These are phyloP conservation scores for Remersonia thermophila DNA, from an alignment of 2,329 filamentous ascomycete genomes.

Conservation along the genomic window DNA sequence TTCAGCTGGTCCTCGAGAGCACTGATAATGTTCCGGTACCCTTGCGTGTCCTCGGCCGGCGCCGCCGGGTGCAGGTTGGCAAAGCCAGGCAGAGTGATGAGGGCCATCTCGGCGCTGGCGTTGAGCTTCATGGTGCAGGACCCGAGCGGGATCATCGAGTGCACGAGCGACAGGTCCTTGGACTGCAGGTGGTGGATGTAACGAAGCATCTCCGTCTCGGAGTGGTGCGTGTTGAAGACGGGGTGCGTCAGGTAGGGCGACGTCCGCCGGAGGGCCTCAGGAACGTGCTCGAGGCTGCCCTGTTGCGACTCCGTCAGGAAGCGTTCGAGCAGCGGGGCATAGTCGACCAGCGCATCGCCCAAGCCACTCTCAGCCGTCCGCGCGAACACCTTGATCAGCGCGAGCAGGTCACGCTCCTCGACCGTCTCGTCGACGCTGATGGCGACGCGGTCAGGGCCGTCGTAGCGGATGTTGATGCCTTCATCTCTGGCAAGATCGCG, in stretches of 20 bases:
- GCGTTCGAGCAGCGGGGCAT: conserved; percentile 30
- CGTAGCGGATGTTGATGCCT: conserved; percentile 48
- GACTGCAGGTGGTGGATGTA: conserved; percentile 91
- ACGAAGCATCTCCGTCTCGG: conserved; percentile 83
- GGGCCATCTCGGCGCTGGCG: conserved; percentile 83
- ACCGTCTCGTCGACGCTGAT: conserved; percentile 64
- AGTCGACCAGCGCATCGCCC: conserved; percentile 5
- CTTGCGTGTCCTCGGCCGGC: conserved; percentile 48
- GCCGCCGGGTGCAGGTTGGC: conserved; percentile 73
- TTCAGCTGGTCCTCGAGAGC: conserved; percentile 65
- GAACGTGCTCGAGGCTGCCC: conserved; percentile 27
- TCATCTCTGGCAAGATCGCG: conserved; percentile 38
- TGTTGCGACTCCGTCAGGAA: conserved; percentile 20
- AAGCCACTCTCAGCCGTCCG: conserved; percentile 14
- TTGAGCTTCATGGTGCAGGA: conserved; percentile 99
- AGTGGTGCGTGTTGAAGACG: conserved; percentile 90
- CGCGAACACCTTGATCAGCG: conserved; percentile 11
- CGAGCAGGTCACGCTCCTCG: conserved; percentile 18
- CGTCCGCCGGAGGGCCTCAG: conserved; percentile 40
- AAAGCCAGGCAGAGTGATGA: conserved; percentile 65
- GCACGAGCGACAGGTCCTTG: conserved; percentile 84
- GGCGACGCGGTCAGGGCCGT: conserved; percentile 49
- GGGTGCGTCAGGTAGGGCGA: conserved; percentile 74
- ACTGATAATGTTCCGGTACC: conserved; percentile 58
- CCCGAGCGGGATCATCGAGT: conserved; percentile 95